These are phyloP conservation scores for Colletotrichum tofieldiae DNA, from an alignment of 2,329 filamentous ascomycete genomes.

Conservation along the genomic window DNA sequence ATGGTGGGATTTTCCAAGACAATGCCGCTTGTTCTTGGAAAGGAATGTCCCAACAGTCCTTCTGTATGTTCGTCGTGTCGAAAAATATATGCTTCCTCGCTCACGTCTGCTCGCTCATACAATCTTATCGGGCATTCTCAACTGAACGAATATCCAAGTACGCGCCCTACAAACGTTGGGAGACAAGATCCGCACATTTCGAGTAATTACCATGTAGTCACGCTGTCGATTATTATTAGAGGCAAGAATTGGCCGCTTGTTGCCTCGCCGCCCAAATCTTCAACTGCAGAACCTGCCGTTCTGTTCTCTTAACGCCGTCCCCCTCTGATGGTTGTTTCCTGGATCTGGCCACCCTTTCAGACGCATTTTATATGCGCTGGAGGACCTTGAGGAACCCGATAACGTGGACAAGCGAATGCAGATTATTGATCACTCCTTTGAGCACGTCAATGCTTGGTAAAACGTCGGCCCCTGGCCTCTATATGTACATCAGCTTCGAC, in stretches of 20 bases:
- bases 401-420: not conserved
- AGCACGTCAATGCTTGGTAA: not conserved
- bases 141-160: slow-evolving; percentile 16
- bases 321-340: not conserved
- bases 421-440: not conserved
- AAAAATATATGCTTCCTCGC: not conserved
- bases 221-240: not conserved
- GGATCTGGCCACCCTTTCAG: not conserved
- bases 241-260: slow-evolving; percentile 2
- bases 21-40: not conserved
- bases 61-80: not conserved
- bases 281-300: not conserved
- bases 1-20: not conserved
- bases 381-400: slow-evolving; percentile 13
- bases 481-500: not conserved
- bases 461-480: not conserved
- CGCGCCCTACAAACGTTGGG: not conserved
- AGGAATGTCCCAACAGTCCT: not conserved
- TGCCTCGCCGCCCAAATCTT: not conserved
- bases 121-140: not conserved
- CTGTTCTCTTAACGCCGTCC: not conserved
- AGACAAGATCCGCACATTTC: not conserved
- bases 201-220: slow-evolving; percentile 5
- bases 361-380: not conserved
- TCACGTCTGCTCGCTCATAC: not conserved